Evolutionary conservation across 768 basidiomycete species (phyloP).

Genomic region (Vararia minispora): DNA sequence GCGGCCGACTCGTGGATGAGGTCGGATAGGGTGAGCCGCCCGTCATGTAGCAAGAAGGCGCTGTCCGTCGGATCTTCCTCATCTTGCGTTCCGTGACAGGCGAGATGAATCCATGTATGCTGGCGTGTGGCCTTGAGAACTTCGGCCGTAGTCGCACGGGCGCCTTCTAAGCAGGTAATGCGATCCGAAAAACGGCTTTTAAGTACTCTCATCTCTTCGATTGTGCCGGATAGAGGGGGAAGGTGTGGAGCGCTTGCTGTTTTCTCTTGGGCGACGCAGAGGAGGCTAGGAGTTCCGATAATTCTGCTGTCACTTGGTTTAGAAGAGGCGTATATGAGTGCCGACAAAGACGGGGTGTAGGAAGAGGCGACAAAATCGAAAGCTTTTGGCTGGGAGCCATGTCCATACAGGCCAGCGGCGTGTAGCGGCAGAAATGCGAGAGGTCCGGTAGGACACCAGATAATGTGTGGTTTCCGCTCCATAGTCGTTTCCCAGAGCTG

Average conservation of each 20-base stretch:
- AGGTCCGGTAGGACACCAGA: neutral
- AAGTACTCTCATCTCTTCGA: too few relatives aligned
- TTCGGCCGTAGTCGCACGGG: neutral
- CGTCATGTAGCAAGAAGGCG: conserved; percentile 7
- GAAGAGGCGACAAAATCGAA: neutral
- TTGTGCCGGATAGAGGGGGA: too few relatives aligned
- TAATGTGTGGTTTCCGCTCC: neutral
- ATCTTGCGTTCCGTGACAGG: conserved; percentile 11
- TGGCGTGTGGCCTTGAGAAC: conserved; percentile 3
- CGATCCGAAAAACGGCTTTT: too few relatives aligned
- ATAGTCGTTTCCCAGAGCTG: too few relatives aligned
- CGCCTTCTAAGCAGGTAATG: neutral
- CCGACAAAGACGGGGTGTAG: neutral
- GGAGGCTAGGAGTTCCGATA: too few relatives aligned
- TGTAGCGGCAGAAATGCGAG: neutral
- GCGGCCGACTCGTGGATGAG: conserved; percentile 6
- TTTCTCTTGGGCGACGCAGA: too few relatives aligned
- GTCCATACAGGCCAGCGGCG: neutral
- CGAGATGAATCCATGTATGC: conserved; percentile 8
- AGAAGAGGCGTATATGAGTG: neutral
- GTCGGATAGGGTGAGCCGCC: conserved; percentile 3
- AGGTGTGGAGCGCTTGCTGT: too few relatives aligned
- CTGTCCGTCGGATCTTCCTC: conserved; percentile 6
- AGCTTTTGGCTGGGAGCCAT: too few relatives aligned
- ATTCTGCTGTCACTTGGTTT: neutral